Evolutionary conservation across 306 rosid species (phyloP).

Genomic region (Casuarina glauca): DNA sequence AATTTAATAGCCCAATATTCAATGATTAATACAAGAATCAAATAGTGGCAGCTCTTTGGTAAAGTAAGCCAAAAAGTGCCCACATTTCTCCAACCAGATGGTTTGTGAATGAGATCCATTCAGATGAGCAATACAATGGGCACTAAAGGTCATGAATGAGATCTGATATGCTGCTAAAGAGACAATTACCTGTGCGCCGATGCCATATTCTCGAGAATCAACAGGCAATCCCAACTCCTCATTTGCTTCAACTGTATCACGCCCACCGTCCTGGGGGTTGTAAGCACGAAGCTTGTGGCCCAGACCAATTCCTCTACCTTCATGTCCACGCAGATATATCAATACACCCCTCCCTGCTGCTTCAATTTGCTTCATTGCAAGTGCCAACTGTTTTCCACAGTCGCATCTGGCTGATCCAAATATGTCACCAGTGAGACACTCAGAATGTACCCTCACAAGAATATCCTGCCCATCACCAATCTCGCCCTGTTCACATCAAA

Average conservation of each 20-base stretch:
- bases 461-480: constrained; percentile 61
- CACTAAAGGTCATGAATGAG: neutral
- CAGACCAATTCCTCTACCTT: constrained; percentile 69
- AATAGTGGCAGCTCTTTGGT: neutral
- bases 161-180: neutral
- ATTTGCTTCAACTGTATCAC: constrained; percentile 55
- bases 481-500: constrained; percentile 52
- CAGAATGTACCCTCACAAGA: constrained; percentile 73
- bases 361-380: constrained; percentile 73
- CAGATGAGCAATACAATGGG: neutral
- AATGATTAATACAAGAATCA: neutral
- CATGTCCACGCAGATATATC: constrained; percentile 72
- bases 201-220: constrained; percentile 65
- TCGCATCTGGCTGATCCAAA: constrained; percentile 74
- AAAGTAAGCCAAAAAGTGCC: neutral
- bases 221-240: constrained; percentile 53
- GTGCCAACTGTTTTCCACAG: constrained; percentile 62
- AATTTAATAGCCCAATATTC: neutral
- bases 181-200: constrained; percentile 63
- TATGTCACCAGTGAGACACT: constrained; percentile 71
- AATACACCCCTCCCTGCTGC: constrained; percentile 68
- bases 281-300: constrained; percentile 64
- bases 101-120: neutral
- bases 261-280: constrained; percentile 42
- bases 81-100: neutral